These are phyloP conservation scores for Calocybe gambosa DNA, from an alignment of 1,284 basidiomycete genomes.

Conservation along the genomic window DNA sequence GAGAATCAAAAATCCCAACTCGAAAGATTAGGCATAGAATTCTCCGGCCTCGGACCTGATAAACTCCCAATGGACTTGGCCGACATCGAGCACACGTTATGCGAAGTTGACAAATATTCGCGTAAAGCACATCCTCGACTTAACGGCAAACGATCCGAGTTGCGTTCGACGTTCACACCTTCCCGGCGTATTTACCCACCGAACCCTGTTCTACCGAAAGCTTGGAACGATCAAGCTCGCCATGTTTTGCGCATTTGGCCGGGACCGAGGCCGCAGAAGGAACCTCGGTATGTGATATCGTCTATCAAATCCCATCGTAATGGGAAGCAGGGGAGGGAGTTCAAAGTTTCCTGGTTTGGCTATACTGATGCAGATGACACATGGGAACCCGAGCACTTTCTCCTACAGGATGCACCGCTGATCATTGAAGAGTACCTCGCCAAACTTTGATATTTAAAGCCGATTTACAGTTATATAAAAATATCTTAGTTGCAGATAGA, in stretches of 20 bases:
- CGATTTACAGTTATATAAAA: neutral
- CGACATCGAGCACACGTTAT: conserved; percentile 62
- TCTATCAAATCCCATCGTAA: conserved; percentile 33
- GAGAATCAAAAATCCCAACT: conserved; percentile 50
- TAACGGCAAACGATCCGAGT: conserved; percentile 28
- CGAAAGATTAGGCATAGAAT: conserved; percentile 40
- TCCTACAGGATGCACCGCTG: conserved; percentile 41
- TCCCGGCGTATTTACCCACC: conserved; percentile 20
- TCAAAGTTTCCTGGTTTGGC: conserved; percentile 55
- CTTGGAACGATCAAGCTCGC: conserved; percentile 42
- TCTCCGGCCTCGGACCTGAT: conserved; percentile 41
- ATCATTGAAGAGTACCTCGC: conserved; percentile 34
- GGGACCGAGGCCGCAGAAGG: conserved; percentile 28
- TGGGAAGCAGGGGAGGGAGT: conserved; percentile 32
- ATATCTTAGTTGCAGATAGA: conserved; percentile 1
- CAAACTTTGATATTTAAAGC: neutral
- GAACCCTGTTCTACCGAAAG: conserved; percentile 37
- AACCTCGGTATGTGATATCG: conserved; percentile 37
- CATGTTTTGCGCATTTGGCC: conserved; percentile 31
- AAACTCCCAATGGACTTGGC: conserved; percentile 43
- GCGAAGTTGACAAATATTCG: conserved; percentile 63
- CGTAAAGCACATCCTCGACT: conserved; percentile 37
- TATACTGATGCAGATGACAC: conserved; percentile 52
- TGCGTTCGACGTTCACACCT: conserved; percentile 27
- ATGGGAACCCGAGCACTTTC: conserved; percentile 49